These are phyloP conservation scores for Aspergillus novoparasiticus DNA, from an alignment of 2,329 filamentous ascomycete genomes.

Conservation along the genomic window DNA sequence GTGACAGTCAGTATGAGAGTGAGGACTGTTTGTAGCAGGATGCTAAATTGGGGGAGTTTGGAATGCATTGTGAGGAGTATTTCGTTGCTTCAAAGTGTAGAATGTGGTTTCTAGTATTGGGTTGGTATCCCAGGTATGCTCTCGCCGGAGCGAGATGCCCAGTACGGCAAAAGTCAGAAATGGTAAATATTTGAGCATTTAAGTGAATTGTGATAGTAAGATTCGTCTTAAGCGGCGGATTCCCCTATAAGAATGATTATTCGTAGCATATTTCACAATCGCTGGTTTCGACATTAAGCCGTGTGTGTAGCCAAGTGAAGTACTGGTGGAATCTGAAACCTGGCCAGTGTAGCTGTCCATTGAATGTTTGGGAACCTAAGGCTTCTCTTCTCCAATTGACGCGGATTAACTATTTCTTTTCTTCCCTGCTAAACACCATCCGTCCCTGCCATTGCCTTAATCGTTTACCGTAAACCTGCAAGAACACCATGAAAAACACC, in stretches of 20 bases:
- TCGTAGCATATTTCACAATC: too few relatives aligned
- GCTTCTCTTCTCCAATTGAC: neutral
- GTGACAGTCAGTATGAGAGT: too few relatives aligned
- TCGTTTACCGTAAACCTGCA: constrained; percentile 40
- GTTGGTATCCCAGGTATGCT: too few relatives aligned
- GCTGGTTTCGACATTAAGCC: accelerated
- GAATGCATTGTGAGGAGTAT: neutral
- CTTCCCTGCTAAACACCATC: constrained; percentile 15
- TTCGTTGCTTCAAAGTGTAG: neutral
- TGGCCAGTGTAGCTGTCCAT: too few relatives aligned
- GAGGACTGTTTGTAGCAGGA: neutral
- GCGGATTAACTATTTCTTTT: neutral
- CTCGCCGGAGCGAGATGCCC: accelerated
- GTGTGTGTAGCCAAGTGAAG: neutral
- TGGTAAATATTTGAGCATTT: too few relatives aligned
- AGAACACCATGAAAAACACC: constrained; percentile 36
- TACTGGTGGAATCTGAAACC: neutral
- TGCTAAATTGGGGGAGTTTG: neutral
- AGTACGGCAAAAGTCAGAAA: accelerated
- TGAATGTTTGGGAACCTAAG: too few relatives aligned
- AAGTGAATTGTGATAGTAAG: neutral
- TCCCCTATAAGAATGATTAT: too few relatives aligned
- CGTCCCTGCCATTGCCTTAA: constrained; percentile 39
- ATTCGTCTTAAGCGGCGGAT: accelerated
- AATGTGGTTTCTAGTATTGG: neutral